A percentile compares a stretch with the other conserved stretches of the same genome.
phyloP scores from a whole-genome alignment of 2,329 filamentous ascomycete genomes.

The Fusarium staphyleae region DNA sequence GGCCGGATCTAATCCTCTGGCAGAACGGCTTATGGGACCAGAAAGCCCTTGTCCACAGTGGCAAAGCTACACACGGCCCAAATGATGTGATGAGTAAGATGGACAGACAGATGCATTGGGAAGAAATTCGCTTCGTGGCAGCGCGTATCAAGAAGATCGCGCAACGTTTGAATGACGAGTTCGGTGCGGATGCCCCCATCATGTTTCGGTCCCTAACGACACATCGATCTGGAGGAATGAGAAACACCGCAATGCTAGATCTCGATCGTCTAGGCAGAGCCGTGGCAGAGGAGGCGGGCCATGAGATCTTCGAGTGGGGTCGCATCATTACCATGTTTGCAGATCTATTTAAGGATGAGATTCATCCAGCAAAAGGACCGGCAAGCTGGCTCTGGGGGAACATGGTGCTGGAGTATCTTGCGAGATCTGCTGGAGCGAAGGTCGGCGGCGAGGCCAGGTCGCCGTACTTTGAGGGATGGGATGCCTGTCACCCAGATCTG shows the following conservation, averaged over 20 bases:
- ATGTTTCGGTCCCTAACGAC: conserved; percentile 29
- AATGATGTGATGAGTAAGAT: conserved; percentile 1
- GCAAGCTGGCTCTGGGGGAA: conserved; percentile 31
- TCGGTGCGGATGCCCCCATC: conserved; percentile 7
- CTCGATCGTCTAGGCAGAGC: conserved; percentile 29
- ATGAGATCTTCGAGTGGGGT: conserved; percentile 33
- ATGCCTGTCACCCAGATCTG: conserved; percentile 8
- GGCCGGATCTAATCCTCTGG: conserved; percentile 25
- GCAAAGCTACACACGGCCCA: conserved; percentile 8
- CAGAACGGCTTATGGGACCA: conserved; percentile 33
- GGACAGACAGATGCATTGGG: conserved; percentile 23
- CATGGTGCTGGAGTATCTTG: conserved; percentile 28
- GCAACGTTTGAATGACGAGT: conserved; percentile 15
- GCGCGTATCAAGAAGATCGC: conserved; percentile 29
- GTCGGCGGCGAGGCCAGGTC: conserved; percentile 11
- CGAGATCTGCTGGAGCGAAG: conserved; percentile 9
- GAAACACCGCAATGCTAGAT: conserved; percentile 28
- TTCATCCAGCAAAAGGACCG: conserved; percentile 24
- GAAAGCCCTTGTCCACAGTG: conserved; percentile 18
- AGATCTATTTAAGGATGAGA: conserved; percentile 3
- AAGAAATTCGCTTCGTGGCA: conserved; percentile 26
- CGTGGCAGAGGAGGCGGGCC: conserved; percentile 27
- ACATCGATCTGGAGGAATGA: conserved; percentile 18
- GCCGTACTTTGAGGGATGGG: conserved; percentile 17
- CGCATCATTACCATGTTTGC: conserved; percentile 23